These are phyloP conservation scores for Aspergillus sp. DNA, from an alignment of 2,329 filamentous ascomycete species.

Conservation along the genomic window DNA sequence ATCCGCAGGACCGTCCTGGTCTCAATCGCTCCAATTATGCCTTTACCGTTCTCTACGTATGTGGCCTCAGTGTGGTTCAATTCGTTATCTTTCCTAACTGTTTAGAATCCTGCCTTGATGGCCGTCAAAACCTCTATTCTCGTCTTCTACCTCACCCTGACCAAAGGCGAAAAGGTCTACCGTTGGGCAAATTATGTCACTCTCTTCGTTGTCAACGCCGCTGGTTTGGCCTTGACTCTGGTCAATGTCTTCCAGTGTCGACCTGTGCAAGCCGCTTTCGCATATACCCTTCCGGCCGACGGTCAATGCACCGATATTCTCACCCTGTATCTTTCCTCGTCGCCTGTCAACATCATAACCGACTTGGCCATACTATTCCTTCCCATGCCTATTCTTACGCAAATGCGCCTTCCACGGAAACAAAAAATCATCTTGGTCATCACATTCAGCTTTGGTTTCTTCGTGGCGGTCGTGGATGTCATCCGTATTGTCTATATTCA, in stretches of 20 bases:
- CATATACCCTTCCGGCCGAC: constrained; percentile 37
- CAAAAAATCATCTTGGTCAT: constrained; percentile 85
- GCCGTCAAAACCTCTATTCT: constrained; percentile 89
- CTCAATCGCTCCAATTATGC: constrained; percentile 52
- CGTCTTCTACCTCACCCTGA: constrained; percentile 81
- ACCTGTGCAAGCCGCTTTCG: constrained; percentile 68
- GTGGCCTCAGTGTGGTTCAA: constrained; percentile 18
- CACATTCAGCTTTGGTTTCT: constrained; percentile 81
- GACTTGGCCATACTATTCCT: constrained; percentile 83
- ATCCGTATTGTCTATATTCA: constrained; percentile 87
- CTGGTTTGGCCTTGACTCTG: constrained; percentile 74
- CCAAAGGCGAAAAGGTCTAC: constrained; percentile 72
- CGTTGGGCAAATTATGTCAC: constrained; percentile 78
- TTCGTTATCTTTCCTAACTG: not conserved
- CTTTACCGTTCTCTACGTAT: constrained; percentile 57
- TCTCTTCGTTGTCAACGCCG: constrained; percentile 70
- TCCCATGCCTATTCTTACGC: constrained; percentile 81
- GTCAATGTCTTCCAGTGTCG: constrained; percentile 83
- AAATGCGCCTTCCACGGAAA: constrained; percentile 75
- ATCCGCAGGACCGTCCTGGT: constrained; percentile 17
- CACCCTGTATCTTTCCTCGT: constrained; percentile 65
- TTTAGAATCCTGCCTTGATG: constrained; percentile 84
- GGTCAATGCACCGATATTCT: constrained; percentile 58
- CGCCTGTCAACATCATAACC: constrained; percentile 87
- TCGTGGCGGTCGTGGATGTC: constrained; percentile 83